A percentile compares a stretch with the other conserved stretches of the same genome.
Conservation (phyloP, 441 rosid species). For the Eutrema salsugineum region DNA sequence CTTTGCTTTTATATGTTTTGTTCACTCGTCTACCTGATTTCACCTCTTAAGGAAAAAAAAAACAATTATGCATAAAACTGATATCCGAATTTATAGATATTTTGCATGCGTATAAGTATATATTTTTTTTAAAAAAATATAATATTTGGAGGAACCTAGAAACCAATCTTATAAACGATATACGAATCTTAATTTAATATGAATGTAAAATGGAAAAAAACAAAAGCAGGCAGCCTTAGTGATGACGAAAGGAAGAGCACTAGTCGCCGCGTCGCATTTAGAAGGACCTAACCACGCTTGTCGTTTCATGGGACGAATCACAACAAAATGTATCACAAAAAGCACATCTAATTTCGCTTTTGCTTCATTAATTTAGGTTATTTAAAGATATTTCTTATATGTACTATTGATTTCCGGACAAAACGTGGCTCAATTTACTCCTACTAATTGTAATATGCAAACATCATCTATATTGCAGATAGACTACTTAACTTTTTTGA, state of each 20-base stretch:
- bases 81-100: too few relatives aligned
- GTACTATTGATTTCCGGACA: not conserved
- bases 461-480: not conserved
- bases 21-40: too few relatives aligned
- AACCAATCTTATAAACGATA: constrained; percentile 19
- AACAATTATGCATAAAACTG: too few relatives aligned
- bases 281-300: constrained; percentile 34
- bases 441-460: not conserved
- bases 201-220: not conserved
- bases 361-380: not conserved
- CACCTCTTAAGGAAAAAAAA: too few relatives aligned
- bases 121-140: too few relatives aligned
- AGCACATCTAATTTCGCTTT: constrained; percentile 11
- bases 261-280: constrained; percentile 35
- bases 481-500: not conserved
- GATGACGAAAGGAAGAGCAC: constrained; percentile 24
- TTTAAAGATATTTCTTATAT: not conserved
- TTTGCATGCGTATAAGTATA: constrained; percentile 1
- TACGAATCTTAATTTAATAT: constrained; percentile 1
- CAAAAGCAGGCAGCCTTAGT: constrained; percentile 17
- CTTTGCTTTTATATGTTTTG: too few relatives aligned
- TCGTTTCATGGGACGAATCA: constrained; percentile 33
- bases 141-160: constrained; percentile 17
- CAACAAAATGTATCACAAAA: constrained; percentile 1
- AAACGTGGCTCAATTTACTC: constrained; percentile 1